Evolutionary conservation across 495 filamentous ascomycete species (phyloP).

Genomic region (Daldinia vernicosa): DNA sequence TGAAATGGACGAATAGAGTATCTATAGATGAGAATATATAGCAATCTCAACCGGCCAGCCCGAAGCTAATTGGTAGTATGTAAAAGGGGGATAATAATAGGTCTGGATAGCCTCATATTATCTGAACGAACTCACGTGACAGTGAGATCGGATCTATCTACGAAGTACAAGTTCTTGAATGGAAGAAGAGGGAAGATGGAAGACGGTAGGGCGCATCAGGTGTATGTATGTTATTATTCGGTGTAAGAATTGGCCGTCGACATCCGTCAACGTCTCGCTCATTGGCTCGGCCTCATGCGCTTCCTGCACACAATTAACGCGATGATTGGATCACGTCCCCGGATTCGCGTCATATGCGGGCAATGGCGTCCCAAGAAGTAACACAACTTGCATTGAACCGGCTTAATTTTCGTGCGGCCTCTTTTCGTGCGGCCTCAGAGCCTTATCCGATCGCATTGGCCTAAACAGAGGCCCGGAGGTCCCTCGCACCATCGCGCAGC

Average conservation of each 20-base stretch:
- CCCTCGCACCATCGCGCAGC: neutral
- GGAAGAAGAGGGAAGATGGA: too few relatives aligned
- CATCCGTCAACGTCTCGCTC: neutral
- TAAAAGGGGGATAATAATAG: neutral
- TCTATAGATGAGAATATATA: neutral
- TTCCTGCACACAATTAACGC: neutral
- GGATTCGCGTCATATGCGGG: neutral
- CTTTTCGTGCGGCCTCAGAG: slow-evolving; percentile 21
- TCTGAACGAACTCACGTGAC: neutral
- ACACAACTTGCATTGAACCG: slow-evolving; percentile 1
- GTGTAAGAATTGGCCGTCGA: neutral
- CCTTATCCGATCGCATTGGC: slow-evolving; percentile 5
- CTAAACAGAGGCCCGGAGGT: neutral
- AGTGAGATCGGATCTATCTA: neutral
- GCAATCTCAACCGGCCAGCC: neutral
- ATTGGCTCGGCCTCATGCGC: neutral
- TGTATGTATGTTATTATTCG: neutral
- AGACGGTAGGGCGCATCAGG: neutral
- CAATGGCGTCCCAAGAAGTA: neutral
- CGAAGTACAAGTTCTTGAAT: neutral
- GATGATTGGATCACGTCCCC: slow-evolving; percentile 9
- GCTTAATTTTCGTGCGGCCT: slow-evolving; percentile 23
- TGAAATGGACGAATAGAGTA: neutral
- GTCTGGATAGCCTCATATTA: neutral
- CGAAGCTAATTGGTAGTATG: neutral